These are phyloP conservation scores for Raffaelea ambrosiae DNA, from an alignment of 2,329 filamentous ascomycete species.

Conservation along the genomic window DNA sequence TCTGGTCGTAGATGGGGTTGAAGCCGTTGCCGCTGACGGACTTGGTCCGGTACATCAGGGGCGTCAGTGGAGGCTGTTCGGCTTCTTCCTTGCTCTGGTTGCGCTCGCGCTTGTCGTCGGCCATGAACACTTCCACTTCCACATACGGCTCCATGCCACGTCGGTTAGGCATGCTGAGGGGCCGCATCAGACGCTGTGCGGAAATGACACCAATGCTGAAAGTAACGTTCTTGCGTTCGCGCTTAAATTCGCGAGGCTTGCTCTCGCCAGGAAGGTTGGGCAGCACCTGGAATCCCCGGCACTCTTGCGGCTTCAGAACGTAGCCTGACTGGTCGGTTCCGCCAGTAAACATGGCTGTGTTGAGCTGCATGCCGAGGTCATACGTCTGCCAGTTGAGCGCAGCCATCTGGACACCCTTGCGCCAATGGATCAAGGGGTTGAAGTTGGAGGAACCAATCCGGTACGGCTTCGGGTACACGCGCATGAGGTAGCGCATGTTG, in stretches of 20 bases:
- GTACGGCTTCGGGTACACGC: constrained; percentile 80
- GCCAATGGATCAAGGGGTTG: constrained; percentile 88
- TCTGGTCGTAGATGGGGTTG: constrained; percentile 79
- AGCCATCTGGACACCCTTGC: constrained; percentile 93
- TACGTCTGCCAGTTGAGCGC: constrained; percentile 98
- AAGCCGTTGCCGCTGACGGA: constrained; percentile 85
- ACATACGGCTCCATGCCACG: constrained; percentile 85
- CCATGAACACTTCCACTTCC: constrained; percentile 89
- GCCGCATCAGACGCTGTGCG: constrained; percentile 85
- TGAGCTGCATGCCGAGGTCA: constrained; percentile 90
- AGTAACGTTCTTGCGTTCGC: constrained; percentile 71
- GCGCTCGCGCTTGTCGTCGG: constrained; percentile 88
- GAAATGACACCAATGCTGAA: constrained; percentile 88
- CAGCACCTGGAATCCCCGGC: constrained; percentile 61
- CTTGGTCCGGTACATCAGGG: constrained; percentile 54
- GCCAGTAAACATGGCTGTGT: constrained; percentile 94
- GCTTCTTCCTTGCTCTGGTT: constrained; percentile 64
- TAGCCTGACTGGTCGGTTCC: constrained; percentile 83
- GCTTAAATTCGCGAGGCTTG: constrained; percentile 47
- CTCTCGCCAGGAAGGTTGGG: constrained; percentile 40
- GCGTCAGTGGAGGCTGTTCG: constrained; percentile 6
- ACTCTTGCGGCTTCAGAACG: constrained; percentile 81
- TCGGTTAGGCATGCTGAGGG: constrained; percentile 42
- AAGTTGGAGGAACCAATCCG: constrained; percentile 88
- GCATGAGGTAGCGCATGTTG: constrained; percentile 86